Evolutionary conservation across 345 rosid species (phyloP), one percentile per base, ranked within the genome.

Genomic region (Arabis hirsuta): DNA sequence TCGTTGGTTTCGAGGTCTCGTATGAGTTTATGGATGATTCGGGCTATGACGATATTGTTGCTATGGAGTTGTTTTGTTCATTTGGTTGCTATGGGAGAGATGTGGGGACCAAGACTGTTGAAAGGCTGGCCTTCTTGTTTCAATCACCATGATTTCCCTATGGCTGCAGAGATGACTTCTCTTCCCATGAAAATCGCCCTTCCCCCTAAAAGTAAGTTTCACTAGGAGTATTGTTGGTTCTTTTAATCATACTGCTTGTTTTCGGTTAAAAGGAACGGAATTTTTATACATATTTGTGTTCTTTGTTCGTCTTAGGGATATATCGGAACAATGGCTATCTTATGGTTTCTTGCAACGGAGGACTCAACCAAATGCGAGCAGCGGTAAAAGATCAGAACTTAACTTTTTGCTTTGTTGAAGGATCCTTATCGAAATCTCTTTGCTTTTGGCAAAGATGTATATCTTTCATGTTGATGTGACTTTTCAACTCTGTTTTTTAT

Each of bases 41-140:
- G 99, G 2, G 99, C 98, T 59, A 81, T 96, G 60, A 86, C 97
- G 0, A 82, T 96, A 54, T 83, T 96, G 74, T 78, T 96, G 81
- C 81, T 96, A 3, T 96, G 99, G 99, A 96, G 98, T 26, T 96
- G 99, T 68, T 65, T 88, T 48, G 96, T 96, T 55, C 99, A 96
- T 69, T 76, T 92, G 79, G 88, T 94, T 67, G 86, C 98, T 36
- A 39, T 96, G 74, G 97, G 98, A 7, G 97, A 90, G 75, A 83
- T 83, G 55, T 88, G 98, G 99, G 94, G 96, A 4, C 97, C 98
- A 3, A 73, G 92, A 71, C 84, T 87, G 27, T 83, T 92, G 76
- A 92, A 86, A 77, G 92, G 96, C 5, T 90, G 98, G 94, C 98
- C 98, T 65, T 81, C 90, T 50, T 90, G 96, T 82, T 82, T 83